phyloP scores from a whole-genome alignment of 352 stramenopile genomes.

The Phytophthora pseudosyringae region DNA sequence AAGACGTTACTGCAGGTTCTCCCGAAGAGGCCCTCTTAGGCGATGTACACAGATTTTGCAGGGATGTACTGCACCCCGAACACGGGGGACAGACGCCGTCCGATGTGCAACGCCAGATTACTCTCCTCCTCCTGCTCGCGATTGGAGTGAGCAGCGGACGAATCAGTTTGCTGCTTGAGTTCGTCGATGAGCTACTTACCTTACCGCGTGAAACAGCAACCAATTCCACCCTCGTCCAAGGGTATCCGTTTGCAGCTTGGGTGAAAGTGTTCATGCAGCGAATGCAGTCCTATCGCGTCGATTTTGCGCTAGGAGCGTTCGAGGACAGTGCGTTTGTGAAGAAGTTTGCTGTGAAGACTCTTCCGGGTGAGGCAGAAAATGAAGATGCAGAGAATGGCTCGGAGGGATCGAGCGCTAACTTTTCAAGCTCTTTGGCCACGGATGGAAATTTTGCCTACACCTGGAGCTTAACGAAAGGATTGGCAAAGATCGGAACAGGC shows the following conservation, averaged over 20 bases:
- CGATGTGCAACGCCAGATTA: conserved; percentile 37
- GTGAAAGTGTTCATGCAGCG: conserved; percentile 44
- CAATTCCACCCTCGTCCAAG: conserved; percentile 18
- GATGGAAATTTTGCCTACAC: conserved; percentile 76
- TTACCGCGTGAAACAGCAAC: conserved; percentile 9
- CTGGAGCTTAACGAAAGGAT: conserved; percentile 50
- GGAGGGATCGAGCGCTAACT: conserved; percentile 1
- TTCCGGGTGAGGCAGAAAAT: conserved; percentile 29
- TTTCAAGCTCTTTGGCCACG: conserved; percentile 42
- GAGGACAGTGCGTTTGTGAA: conserved; percentile 50
- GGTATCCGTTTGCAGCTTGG: conserved; percentile 46
- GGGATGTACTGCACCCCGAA: conserved; percentile 35
- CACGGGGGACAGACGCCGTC: conserved; percentile 6
- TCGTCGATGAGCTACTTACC: conserved; percentile 41
- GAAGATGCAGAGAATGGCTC: conserved; percentile 8
- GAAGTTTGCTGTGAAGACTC: conserved; percentile 53
- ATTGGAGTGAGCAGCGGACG: conserved; percentile 67
- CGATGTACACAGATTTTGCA: conserved; percentile 62
- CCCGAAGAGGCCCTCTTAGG: conserved; percentile 48
- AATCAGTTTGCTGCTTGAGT: conserved; percentile 58
- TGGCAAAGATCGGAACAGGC: conserved; percentile 75
- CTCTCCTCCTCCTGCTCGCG: conserved; percentile 57
- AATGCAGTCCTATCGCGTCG: conserved; percentile 61
- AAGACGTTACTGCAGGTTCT: conserved; percentile 23
- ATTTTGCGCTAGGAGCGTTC: conserved; percentile 61